Evolutionary conservation across 2,329 filamentous ascomycete genomes (phyloP), one percentile per base, ranked within the genome.

Genomic region (Sporothrix globosa): DNA sequence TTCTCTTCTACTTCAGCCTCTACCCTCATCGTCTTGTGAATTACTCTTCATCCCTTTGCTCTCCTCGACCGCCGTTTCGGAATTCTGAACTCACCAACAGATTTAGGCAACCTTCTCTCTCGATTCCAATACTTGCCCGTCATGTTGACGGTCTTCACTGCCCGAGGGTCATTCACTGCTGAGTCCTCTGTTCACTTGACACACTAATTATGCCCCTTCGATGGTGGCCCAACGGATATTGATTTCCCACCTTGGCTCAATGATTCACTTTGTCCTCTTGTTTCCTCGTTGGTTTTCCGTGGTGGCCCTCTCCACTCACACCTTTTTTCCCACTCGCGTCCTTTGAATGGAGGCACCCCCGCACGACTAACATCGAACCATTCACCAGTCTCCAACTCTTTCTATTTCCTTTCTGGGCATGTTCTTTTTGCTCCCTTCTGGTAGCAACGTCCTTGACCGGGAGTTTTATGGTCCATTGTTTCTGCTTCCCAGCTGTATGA

Each of bases 371-470:
- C 30, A 61, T 14, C 56, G 24, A 34, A 34, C 41, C 54, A 39
- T 58, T 14, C 54, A n/a, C 53, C 56, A 60, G 54, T 53, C 65
- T 67, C 65, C 65, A 67, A 67, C 50, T 67, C 34, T 24, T 30
- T 6, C 46, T n/a, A 50, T 50, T 50, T 17, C n/a, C 44, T n/a
- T 2, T 58, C 54, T 58, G 41, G 10, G 5, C 30, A 4, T n/a
- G 10, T 52, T 7, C 6, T 0, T 66, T 34, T 52, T 30, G 17
- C 6, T n/a, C 14, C 11, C 21, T 39, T 41, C 14, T 60, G 4
- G 7, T 17, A 1, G 14, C 21, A 2, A 44, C 56, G 56, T 61
- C 19, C 53, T 34, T 17, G 14, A 19, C 44, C 19, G 34, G 56
- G 41, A 21, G n/a, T 44, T 30, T 48, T 19, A 10, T n/a, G 21